Base-by-base conservation (phyloP, 495 filamentous ascomycete species). In the Cryomyces minteri region DNA sequence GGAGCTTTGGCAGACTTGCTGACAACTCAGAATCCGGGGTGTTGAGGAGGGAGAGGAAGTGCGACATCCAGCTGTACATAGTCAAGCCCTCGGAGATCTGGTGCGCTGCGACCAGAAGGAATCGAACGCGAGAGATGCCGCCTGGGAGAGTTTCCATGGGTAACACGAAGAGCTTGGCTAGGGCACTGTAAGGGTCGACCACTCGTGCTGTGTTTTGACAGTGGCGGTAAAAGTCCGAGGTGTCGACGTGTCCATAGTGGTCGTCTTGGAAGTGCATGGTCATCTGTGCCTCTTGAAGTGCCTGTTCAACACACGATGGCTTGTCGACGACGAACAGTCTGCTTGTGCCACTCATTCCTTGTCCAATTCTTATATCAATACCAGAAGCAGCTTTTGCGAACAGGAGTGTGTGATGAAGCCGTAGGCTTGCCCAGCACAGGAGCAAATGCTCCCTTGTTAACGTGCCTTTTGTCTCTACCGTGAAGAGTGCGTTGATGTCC, bases 1-100 rank as follows among this genome's bases (percentile, higher is more conserved):
- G 43, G 12, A 52, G 52, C 31, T 52, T 14, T 4, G 29, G 30
- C 0, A 58, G 31, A 7, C 51, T 44, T 5, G 9, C 10, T 34
- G 48, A 40, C 1, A 54, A 34, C 5, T 43, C 38, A 1, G 5
- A 1, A 4, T 31, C 25, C 7, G 42, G 29, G 33, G 25, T 43
- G 46, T 64, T 64, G 6, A 64, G 51, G 41, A 58, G 49, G 30
- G 45, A 40, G 7, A 60, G 39, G 30, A 62, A 55, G 46, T 60
- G 50, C 4, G 50, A 49, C 40, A 58, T 45, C 57, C 62, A 62
- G 12, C 55, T 48, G 39, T 56, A 60, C 2, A 45, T 54, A 1
- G 60, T 47, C 29, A 63, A 36, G 10, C 59, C 61, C 33, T 63
- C 61, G 31, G 45, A 45, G 25, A 59, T 59, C 39, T 58, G 47